Evolutionary conservation across 495 filamentous ascomycete genomes (phyloP), one percentile per base, ranked within the genome.

Genomic region (Aspergillus mulundensis): DNA sequence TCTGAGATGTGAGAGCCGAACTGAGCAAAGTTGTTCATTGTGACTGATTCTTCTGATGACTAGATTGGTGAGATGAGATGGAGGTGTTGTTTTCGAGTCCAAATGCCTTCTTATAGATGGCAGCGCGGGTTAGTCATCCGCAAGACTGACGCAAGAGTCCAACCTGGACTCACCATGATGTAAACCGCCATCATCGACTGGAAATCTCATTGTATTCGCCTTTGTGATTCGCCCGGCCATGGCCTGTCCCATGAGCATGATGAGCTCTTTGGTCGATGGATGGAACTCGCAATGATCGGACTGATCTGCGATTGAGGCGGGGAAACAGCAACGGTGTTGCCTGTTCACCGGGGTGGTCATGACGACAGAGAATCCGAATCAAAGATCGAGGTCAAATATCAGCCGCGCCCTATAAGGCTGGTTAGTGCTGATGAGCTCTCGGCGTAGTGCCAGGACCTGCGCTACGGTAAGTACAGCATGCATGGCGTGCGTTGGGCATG

Each of bases 21-120:
- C 55, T 61, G 65, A 11, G 59, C 57, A 30, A 73, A 53, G 46
- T 72, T 70, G 50, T 74, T 66, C 71, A 72, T 72, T 34, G 19
- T 70, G 56, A 40, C 5, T 20, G 23, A 24, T 24, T 20, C 7
- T 16, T 24, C 19, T 47, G 8, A 15, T 8, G 16, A n/a, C n/a
- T 45, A 1, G 14, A 15, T 23, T 50, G 21, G 38, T 25, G 16
- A 41, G 12, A n/a, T 11, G 18, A 36, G n/a, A 16, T 36, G 32
- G 25, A 28, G 8, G 8, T 28, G 8, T 8, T 28, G 25, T 8
- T 28, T 3, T 28, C 8, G 25, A 28, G 25, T 28, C 25, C 25
- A n/a, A n/a, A n/a, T 28, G 32, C n/a, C 7, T 49, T 49, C 38
- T 40, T 40, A 40, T 40, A 40, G 4, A 8, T 8, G 8, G 25